Conservation (phyloP, 2,329 filamentous ascomycete genomes). For the Fusarium compactum region DNA sequence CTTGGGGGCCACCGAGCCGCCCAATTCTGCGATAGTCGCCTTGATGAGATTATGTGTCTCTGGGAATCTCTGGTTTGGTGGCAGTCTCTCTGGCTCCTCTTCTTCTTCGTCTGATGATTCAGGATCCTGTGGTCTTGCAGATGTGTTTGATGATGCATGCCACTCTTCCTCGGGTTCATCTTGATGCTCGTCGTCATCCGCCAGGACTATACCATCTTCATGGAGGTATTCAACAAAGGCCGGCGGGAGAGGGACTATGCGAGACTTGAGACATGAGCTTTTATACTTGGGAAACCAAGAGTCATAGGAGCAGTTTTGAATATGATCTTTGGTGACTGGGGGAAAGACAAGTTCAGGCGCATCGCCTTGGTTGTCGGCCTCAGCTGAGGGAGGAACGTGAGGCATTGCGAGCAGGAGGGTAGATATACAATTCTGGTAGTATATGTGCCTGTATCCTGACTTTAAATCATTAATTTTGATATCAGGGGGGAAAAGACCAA, state of each 20-base stretch:
- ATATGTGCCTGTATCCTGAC: not conserved
- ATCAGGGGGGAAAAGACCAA: not conserved
- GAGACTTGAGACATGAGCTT: conserved; percentile 83
- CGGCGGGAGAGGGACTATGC: conserved; percentile 80
- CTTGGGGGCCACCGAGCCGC: conserved; percentile 89
- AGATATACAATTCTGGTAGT: not conserved
- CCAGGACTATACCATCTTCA: conserved; percentile 91
- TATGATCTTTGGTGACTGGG: conserved; percentile 85
- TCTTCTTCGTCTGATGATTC: conserved; percentile 63
- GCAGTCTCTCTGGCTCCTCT: conserved; percentile 53
- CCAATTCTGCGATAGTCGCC: conserved; percentile 81
- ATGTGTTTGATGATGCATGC: conserved; percentile 52
- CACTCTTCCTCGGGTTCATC: conserved; percentile 69
- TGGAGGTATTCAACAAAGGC: conserved; percentile 88
- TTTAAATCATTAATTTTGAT: not conserved
- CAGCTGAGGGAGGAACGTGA: conserved; percentile 47
- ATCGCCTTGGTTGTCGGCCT: conserved; percentile 21
- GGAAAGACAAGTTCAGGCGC: conserved; percentile 73
- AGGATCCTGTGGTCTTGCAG: conserved; percentile 52
- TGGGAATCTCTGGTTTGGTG: conserved; percentile 70
- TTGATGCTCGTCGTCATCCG: conserved; percentile 69
- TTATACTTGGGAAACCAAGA: conserved; percentile 91
- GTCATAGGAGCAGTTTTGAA: conserved; percentile 94
- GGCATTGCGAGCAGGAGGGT: conserved; percentile 48
- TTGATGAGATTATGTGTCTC: conserved; percentile 83